Evolutionary conservation across 2,329 filamentous ascomycete genomes (phyloP), one percentile per base, ranked within the genome.

Genomic region (Orbilia oligospora): DNA sequence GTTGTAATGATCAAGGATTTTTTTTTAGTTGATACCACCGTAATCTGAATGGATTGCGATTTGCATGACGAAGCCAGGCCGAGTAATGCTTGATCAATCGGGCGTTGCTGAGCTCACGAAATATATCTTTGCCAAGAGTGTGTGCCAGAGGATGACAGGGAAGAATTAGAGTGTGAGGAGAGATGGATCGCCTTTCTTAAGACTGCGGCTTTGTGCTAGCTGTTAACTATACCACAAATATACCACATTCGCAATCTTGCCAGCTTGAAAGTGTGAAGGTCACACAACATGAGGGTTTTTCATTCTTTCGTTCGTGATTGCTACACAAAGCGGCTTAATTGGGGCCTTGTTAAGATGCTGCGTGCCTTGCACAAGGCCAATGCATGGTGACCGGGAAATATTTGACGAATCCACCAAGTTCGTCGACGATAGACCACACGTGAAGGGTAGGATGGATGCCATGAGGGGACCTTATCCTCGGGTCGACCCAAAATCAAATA

Each of bases 321-420:
- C 41, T 33, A 51, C 46, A 33, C 44, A 33, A 38, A 18, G 41
- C 18, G 61, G 41, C 41, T 49, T 65, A 49, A 20, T 3, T 33
- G 12, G 20, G n/a, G 20, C 41, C 20, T 33, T 41, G 20, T 22
- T n/a, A 44, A 16, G 20, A 65, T 27, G n/a, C 22, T 46, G 20
- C 16, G 20, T 55, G 24, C 64, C 65, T 56, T 68, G 66, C 51
- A 61, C 66, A 30, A 49, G 56, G 16, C 36, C 36, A 44, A 61
- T 53, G 44, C 67, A 53, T 71, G 67, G 55, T 51, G 30, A 63
- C 55, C 55, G 55, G 67, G 67, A 71, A 63, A 63, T 71, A 63
- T 63, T 71, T 58, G 41, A 64, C 61, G 55, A 71, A 64, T 33
- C 24, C 24, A 27, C 56, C 27, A 51, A 49, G 33, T 44, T 9